Percentiles rank a stretch among this genome's conserved stretches.
phyloP scores from a whole-genome alignment of 306 rosid genomes.

The Castanospermum australe region DNA sequence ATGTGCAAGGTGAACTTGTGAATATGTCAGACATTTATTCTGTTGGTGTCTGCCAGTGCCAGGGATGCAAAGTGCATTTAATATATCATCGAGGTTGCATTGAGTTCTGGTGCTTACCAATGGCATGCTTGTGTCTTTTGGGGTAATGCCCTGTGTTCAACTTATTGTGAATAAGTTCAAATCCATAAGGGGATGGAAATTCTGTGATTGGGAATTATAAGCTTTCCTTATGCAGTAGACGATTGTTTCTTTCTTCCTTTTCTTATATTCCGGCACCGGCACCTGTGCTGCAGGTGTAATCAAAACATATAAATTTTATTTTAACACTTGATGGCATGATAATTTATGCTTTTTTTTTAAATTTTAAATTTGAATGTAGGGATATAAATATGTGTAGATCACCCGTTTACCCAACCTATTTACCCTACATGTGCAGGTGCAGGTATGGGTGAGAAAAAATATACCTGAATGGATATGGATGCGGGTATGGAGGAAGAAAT shows the following conservation, averaged over 20 bases:
- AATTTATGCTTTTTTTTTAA: not conserved
- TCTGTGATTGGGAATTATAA: not conserved
- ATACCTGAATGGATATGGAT: not conserved
- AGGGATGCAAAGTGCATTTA: not conserved
- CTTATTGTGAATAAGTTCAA: not conserved
- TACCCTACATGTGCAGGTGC: not conserved
- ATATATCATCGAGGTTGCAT: not conserved
- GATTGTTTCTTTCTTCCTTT: not conserved
- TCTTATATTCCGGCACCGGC: not conserved
- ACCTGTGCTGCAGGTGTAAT: not conserved
- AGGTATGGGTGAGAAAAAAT: not conserved
- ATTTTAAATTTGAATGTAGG: not conserved
- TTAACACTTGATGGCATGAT: not conserved
- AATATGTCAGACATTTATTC: not conserved
- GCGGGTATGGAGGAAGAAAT: no score
- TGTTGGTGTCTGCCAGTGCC: not conserved
- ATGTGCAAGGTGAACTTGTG: not conserved
- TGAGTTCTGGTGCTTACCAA: not conserved
- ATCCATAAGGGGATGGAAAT: not conserved
- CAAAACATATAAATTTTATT: not conserved
- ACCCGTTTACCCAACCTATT: not conserved
- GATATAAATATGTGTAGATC: not conserved
- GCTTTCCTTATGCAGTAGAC: not conserved
- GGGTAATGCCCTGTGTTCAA: not conserved
- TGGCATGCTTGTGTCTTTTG: not conserved